Evolutionary conservation across 2,329 filamentous ascomycete species (phyloP).

Genomic region (Chrysoporthe puriensis): DNA sequence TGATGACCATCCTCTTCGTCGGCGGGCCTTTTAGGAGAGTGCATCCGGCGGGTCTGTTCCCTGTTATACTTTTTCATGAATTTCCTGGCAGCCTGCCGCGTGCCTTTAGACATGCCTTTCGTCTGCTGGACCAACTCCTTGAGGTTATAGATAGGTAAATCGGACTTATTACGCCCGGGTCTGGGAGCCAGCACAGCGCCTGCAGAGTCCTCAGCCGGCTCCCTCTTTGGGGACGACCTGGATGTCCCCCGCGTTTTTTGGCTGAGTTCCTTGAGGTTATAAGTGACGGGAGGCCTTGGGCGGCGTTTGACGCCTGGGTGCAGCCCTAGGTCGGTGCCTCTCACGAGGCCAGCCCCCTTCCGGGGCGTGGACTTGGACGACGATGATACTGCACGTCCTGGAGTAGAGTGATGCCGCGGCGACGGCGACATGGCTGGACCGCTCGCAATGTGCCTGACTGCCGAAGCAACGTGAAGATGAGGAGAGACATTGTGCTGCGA

Average conservation of each 20-base stretch:
- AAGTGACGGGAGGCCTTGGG: slow-evolving; percentile 7
- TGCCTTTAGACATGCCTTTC: background rate
- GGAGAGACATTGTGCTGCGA: background rate
- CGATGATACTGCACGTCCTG: background rate
- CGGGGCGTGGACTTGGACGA: background rate
- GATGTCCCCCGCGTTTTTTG: background rate
- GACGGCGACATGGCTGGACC: background rate
- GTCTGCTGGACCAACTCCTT: slow-evolving; percentile 1
- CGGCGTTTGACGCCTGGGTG: background rate
- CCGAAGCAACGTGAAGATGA: no score
- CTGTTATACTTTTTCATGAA: background rate
- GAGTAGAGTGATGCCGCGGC: background rate
- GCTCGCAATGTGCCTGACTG: no score
- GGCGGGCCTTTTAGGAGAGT: background rate
- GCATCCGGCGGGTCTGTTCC: background rate
- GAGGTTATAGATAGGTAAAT: background rate
- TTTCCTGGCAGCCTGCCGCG: background rate
- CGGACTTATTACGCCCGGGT: background rate
- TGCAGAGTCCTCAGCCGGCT: background rate
- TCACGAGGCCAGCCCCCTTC: background rate
- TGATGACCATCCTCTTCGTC: background rate
- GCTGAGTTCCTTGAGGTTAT: slow-evolving; percentile 17
- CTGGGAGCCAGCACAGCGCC: no score
- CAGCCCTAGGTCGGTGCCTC: background rate
- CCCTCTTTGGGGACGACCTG: background rate